Evolutionary conservation across 2,329 filamentous ascomycete genomes (phyloP).

Genomic region (Bipolaris gigantea): DNA sequence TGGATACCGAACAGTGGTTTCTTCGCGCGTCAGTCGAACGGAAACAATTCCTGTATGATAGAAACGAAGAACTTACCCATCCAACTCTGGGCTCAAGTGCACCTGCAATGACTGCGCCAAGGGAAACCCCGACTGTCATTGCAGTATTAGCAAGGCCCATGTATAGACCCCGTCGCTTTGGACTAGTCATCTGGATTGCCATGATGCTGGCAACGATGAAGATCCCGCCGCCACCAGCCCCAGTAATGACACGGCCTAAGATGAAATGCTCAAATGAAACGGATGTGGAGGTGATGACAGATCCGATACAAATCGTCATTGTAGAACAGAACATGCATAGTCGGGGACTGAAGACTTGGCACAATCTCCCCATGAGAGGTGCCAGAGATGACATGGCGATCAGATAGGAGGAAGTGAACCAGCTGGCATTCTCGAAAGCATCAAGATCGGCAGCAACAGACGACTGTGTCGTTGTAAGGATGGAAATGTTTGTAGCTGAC

Average conservation of each 20-base stretch:
- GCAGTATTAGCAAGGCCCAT: conserved; percentile 74
- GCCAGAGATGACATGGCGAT: conserved; percentile 57
- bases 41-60: neutral
- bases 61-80: conserved; percentile 60
- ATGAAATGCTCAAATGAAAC: conserved; percentile 65
- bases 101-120: conserved; percentile 71
- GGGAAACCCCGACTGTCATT: conserved; percentile 70
- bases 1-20: conserved; percentile 74
- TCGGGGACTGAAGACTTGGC: conserved; percentile 72
- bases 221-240: conserved; percentile 70
- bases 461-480: conserved; percentile 80
- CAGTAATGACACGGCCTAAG: conserved; percentile 67
- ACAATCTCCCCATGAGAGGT: conserved; percentile 71
- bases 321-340: conserved; percentile 66
- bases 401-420: conserved; percentile 80
- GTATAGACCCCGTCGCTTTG: conserved; percentile 69
- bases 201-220: conserved; percentile 75
- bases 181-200: conserved; percentile 71
- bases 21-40: conserved; percentile 46
- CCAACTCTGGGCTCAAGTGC: conserved; percentile 64
- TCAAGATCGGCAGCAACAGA: conserved; percentile 74
- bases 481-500: conserved; percentile 71
- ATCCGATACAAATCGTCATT: conserved; percentile 62
- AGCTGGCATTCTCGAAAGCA: conserved; percentile 72
- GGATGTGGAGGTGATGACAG: conserved; percentile 65